phyloP scores from a whole-genome alignment of 257 asterid genomes.

The Solanum etuberosum region DNA sequence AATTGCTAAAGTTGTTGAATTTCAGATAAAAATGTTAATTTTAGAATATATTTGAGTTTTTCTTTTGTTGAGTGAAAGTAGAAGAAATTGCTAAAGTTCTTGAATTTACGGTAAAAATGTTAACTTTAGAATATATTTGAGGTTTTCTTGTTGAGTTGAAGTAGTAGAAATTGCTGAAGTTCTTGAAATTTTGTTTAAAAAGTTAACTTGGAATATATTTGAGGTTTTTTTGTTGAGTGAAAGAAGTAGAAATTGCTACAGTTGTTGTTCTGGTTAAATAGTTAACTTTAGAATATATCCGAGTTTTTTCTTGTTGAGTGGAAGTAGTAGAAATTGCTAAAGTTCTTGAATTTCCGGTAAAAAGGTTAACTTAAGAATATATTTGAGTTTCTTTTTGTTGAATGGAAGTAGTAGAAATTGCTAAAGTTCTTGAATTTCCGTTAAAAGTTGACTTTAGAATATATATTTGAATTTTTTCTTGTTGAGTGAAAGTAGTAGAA shows the following conservation, averaged over 20 bases:
- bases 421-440: slow-evolving; percentile 36
- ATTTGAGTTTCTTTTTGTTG: background rate
- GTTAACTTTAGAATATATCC: background rate
- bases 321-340: background rate
- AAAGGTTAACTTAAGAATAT: background rate
- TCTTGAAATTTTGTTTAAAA: background rate
- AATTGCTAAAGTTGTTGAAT: slow-evolving; percentile 6
- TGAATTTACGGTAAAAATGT: background rate
- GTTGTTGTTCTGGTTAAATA: slow-evolving; percentile 31
- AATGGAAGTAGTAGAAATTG: background rate
- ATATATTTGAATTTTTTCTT: background rate
- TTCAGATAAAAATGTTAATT: slow-evolving; percentile 40
- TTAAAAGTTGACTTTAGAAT: background rate
- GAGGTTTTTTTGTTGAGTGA: background rate
- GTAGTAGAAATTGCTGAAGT: background rate
- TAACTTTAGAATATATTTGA: background rate
- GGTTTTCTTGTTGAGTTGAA: background rate
- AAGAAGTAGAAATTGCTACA: background rate
- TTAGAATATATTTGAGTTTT: background rate
- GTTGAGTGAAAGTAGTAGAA: background rate
- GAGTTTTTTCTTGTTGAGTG: background rate
- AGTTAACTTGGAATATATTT: background rate
- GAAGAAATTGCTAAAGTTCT: background rate
- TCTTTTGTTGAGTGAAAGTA: background rate
- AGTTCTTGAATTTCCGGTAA: slow-evolving; percentile 51